A percentile compares a stretch with the other conserved stretches of the same genome.
phyloP scores from a whole-genome alignment of 169 alveolate genomes.

The Plasmodium fragile region DNA sequence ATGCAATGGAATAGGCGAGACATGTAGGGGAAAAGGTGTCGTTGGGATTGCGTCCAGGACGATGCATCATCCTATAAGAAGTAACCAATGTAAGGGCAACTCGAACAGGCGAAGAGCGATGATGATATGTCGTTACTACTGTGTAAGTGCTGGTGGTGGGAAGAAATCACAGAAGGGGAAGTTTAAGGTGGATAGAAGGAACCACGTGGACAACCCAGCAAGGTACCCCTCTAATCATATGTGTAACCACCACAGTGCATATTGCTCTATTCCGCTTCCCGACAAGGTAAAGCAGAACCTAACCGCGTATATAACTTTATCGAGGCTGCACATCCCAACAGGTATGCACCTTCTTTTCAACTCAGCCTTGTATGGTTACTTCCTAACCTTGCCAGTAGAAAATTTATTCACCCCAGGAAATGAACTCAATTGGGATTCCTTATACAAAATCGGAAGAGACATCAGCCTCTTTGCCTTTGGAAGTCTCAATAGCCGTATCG shows the following conservation, averaged over 20 bases:
- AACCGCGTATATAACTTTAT: neutral
- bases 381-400: constrained; percentile 22
- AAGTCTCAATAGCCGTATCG: constrained; percentile 78
- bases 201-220: neutral
- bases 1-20: neutral
- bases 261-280: neutral
- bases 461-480: constrained; percentile 78
- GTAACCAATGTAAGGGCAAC: neutral
- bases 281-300: constrained; percentile 19
- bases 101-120: neutral
- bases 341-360: constrained; percentile 11
- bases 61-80: neutral
- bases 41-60: neutral
- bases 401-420: neutral
- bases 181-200: neutral
- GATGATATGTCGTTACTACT: neutral
- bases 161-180: neutral
- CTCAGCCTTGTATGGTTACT: constrained; percentile 47
- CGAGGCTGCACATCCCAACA: constrained; percentile 37
- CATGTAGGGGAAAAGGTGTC: neutral
- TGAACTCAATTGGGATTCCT: neutral
- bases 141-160: neutral
- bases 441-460: constrained; percentile 34
- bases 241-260: neutral
- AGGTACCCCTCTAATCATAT: neutral